A percentile compares a stretch with the other conserved stretches of the same genome.
Evolutionary conservation across 1,284 basidiomycete genomes (phyloP).

Genomic region (Melampsora americana): DNA sequence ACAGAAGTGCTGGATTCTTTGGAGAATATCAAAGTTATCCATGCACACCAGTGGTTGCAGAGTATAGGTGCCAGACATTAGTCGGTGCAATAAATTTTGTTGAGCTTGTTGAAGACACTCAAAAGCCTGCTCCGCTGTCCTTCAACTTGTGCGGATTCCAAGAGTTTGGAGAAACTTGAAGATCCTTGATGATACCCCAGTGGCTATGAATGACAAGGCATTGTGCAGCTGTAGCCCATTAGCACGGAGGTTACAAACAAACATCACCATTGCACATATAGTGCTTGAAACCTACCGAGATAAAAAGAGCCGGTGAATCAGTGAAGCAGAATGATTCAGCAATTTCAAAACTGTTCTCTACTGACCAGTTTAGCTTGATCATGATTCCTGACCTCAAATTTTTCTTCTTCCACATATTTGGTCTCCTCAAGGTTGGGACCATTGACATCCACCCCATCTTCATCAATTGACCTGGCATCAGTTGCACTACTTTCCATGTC

Average conservation of each 20-base stretch:
- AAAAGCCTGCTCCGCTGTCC: constrained; percentile 6
- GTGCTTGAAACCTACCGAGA: background rate
- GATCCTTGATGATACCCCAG: constrained; percentile 7
- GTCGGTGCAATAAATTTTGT: background rate
- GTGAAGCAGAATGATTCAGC: no score
- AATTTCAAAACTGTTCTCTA: no score
- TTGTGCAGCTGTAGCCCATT: constrained; percentile 17
- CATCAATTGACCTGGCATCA: background rate
- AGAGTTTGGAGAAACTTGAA: constrained; percentile 5
- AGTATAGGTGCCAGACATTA: background rate
- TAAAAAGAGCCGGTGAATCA: background rate
- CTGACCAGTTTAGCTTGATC: background rate
- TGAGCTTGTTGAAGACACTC: background rate
- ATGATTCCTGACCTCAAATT: background rate
- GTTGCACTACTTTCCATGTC: no score
- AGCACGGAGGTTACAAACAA: constrained; percentile 4
- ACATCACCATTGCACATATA: constrained; percentile 22
- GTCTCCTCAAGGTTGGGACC: background rate
- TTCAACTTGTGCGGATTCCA: background rate
- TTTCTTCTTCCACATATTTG: background rate
- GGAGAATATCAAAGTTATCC: constrained; percentile 28
- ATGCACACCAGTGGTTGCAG: constrained; percentile 18
- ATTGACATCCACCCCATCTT: background rate
- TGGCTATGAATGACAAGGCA: background rate
- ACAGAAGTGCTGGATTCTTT: background rate